phyloP scores from a whole-genome alignment of 257 asterid species.

The Fraxinus quadrangulata region DNA sequence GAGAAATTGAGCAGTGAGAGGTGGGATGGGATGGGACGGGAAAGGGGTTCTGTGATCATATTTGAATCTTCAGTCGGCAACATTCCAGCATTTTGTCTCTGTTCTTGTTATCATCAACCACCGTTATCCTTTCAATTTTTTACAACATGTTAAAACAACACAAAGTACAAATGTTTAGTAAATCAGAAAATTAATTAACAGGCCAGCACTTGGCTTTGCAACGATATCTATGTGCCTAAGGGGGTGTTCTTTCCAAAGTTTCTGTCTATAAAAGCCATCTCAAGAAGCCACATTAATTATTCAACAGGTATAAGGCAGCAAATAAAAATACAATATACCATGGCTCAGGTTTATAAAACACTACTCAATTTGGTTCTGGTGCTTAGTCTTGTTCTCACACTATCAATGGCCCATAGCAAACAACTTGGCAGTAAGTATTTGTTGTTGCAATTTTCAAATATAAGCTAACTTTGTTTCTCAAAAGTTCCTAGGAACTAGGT shows the following conservation, averaged over 20 bases:
- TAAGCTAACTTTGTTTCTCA: no score
- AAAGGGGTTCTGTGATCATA: no score
- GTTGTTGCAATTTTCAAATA: no score
- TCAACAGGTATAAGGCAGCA: not conserved
- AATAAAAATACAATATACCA: not conserved
- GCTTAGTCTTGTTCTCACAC: no score
- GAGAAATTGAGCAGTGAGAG: no score
- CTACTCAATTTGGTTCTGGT: not conserved
- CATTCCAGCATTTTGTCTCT: not conserved
- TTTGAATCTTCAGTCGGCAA: not conserved
- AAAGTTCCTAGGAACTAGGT: no score
- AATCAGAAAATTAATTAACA: not conserved
- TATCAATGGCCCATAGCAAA: no score
- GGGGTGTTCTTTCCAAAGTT: not conserved
- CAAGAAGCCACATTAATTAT: not conserved
- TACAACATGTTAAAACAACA: not conserved
- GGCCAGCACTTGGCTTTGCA: not conserved
- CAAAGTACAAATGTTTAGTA: not conserved
- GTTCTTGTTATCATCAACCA: not conserved
- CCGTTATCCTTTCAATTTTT: not conserved
- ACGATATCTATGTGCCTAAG: not conserved
- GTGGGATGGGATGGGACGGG: no score
- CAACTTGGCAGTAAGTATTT: no score
- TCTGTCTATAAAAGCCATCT: not conserved
- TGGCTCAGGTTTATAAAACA: slow-evolving; percentile 14